phyloP scores from a whole-genome alignment of 2,329 filamentous ascomycete species.

The Alternaria incomplexa region DNA sequence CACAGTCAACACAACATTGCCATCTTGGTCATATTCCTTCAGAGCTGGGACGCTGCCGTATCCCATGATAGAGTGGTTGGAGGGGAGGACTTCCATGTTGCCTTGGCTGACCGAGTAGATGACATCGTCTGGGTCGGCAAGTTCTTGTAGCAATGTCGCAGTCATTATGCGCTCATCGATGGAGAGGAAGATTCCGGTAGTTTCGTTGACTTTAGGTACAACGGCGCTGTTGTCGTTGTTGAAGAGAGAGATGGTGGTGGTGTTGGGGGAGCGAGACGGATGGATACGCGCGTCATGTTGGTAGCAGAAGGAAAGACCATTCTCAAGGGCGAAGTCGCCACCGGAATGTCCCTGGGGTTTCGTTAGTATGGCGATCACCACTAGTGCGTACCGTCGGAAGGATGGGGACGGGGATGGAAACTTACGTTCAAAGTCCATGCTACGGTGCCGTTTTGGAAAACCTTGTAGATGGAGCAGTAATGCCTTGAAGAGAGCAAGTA shows the following conservation, averaged over 20 bases:
- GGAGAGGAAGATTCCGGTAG: conserved; percentile 5
- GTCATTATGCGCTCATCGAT: conserved; percentile 8
- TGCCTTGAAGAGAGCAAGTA: conserved; percentile 1
- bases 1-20: conserved; percentile 5
- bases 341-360: conserved; percentile 1
- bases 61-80: conserved; percentile 4
- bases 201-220: not conserved
- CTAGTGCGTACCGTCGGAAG: not conserved
- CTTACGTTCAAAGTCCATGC: conserved; percentile 3
- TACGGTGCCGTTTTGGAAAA: not conserved
- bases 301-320: conserved; percentile 12
- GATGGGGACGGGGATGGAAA: not conserved
- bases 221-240: conserved; percentile 5
- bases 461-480: conserved; percentile 1
- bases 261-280: not conserved
- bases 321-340: conserved; percentile 9
- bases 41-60: conserved; percentile 9
- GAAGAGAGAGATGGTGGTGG: conserved; percentile 2
- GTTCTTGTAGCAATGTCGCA: conserved; percentile 2
- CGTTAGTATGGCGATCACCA: not conserved
- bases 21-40: conserved; percentile 10
- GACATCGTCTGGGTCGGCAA: not conserved
- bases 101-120: conserved; percentile 2
- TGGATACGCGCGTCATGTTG: conserved; percentile 16
- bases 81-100: conserved; percentile 1